Conservation (phyloP, 805 yeast genomes). For the Wickerhamomyces canadensis region DNA sequence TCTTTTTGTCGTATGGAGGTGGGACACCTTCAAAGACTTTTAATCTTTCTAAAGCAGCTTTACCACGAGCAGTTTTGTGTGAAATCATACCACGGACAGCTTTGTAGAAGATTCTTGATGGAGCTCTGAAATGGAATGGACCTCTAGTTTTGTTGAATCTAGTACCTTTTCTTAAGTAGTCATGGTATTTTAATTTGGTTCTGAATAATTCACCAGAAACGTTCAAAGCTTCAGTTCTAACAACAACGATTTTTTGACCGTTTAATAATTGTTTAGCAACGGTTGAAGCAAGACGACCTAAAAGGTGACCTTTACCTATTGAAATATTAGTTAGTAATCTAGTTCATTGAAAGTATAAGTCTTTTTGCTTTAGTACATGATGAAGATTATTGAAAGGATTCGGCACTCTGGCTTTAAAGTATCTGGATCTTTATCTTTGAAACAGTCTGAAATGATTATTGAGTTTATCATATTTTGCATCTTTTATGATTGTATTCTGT, state of each 20-base stretch:
- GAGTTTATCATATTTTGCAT: too few species aligned
- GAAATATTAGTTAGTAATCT: conserved; percentile 19
- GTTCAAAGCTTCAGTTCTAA: conserved; percentile 97
- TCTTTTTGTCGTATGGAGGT: conserved; percentile 99
- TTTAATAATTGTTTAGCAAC: conserved; percentile 97
- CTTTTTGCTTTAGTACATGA: too few species aligned
- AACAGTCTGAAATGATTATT: too few species aligned
- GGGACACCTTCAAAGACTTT: conserved; percentile 99
- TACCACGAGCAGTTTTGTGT: conserved; percentile 99
- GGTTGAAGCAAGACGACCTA: conserved; percentile 98
- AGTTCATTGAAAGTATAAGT: too few species aligned
- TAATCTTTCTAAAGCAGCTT: conserved; percentile 98
- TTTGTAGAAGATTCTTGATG: conserved; percentile 99
- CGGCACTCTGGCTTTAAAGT: too few species aligned
- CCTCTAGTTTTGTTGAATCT: conserved; percentile 98
- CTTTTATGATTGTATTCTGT: too few species aligned
- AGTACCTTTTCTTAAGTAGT: conserved; percentile 98
- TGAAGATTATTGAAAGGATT: too few species aligned
- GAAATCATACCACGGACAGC: conserved; percentile 99
- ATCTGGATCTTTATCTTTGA: too few species aligned
- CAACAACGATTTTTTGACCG: conserved; percentile 97
- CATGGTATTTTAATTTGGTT: conserved; percentile 99
- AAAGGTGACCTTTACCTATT: conserved; percentile 93
- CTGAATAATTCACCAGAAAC: conserved; percentile 99
- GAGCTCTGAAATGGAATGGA: conserved; percentile 99